phyloP scores from a whole-genome alignment of 305 asterid genomes.

The Nicotiana rustica region DNA sequence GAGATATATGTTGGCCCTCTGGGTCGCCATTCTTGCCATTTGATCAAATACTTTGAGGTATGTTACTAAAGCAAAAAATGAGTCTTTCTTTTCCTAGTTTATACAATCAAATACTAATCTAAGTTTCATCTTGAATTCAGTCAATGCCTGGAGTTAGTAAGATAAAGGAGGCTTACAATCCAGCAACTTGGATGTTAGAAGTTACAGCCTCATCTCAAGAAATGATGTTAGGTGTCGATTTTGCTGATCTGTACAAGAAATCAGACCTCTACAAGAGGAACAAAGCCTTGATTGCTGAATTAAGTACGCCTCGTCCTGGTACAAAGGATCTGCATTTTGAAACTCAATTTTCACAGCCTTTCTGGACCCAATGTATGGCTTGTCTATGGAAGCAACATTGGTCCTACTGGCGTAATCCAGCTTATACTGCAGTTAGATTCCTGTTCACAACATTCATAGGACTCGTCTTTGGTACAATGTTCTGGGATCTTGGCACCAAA shows the following conservation, averaged over 20 bases:
- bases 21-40: constrained; percentile 57
- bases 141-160: constrained; percentile 48
- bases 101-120: background rate
- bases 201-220: constrained; percentile 49
- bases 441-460: constrained; percentile 44
- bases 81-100: background rate
- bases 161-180: constrained; percentile 57
- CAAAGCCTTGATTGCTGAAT: constrained; percentile 51
- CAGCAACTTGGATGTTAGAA: constrained; percentile 72
- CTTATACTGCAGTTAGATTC: constrained; percentile 53
- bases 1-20: constrained; percentile 75
- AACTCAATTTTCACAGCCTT: constrained; percentile 46
- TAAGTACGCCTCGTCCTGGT: constrained; percentile 47
- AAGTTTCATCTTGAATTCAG: constrained; percentile 31
- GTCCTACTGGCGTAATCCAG: constrained; percentile 60
- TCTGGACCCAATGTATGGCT: constrained; percentile 52
- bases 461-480: constrained; percentile 51
- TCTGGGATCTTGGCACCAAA: constrained; percentile 58
- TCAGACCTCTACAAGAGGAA: constrained; percentile 52
- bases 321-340: constrained; percentile 48
- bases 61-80: background rate
- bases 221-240: constrained; percentile 47
- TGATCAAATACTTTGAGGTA: constrained; percentile 66
- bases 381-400: constrained; percentile 60
- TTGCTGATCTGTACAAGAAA: constrained; percentile 43